These are phyloP conservation scores for Chamaecrista fasciculata DNA, from an alignment of 306 rosid species.

Conservation along the genomic window DNA sequence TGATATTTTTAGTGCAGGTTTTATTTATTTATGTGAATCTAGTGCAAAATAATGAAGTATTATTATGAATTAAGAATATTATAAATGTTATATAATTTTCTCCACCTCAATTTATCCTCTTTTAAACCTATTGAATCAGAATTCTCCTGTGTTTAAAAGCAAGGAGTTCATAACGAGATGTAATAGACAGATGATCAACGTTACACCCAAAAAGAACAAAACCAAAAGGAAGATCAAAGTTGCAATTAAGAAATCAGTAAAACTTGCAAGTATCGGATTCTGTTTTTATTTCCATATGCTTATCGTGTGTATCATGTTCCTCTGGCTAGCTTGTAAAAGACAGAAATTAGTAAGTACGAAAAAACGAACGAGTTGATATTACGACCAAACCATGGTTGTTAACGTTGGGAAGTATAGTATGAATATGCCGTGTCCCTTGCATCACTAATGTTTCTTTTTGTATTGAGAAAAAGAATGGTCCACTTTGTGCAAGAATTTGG, in stretches of 20 bases:
- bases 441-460: background rate
- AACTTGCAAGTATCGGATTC: constrained; percentile 29
- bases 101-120: too few species aligned
- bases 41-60: too few species aligned
- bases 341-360: background rate
- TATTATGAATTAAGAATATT: too few species aligned
- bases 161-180: background rate
- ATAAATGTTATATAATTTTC: too few species aligned
- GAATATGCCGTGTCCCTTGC: background rate
- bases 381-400: background rate
- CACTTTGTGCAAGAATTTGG: background rate
- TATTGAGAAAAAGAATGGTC: constrained; percentile 2
- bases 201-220: background rate
- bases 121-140: background rate
- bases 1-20: too few species aligned
- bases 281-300: background rate
- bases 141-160: too few species aligned
- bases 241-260: background rate
- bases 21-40: too few species aligned
- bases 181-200: background rate
- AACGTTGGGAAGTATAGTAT: background rate
- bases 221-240: background rate
- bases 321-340: background rate
- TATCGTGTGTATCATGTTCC: background rate
- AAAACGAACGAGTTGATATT: background rate